Evolutionary conservation across 1,284 basidiomycete species (phyloP), one percentile per base, ranked within the genome.

Genomic region (Cutaneotrichosporon arboriforme): DNA sequence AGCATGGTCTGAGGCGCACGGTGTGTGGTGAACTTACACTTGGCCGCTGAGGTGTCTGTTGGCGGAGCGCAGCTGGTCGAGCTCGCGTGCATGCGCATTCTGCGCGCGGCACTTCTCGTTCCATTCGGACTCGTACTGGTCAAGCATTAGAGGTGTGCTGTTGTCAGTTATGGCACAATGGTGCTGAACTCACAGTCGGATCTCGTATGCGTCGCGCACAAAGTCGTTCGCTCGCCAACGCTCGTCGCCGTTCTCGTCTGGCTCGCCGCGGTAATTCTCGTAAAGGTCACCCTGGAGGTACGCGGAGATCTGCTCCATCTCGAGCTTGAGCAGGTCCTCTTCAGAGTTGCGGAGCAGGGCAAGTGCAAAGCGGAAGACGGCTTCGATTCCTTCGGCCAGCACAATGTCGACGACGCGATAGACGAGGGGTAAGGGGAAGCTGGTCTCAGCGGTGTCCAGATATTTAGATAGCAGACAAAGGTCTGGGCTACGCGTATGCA

Each of bases 311-410:
- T 90, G 83, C 68, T 97, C 92, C 66, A 97, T 94, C 64, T 90
- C 91, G 60, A 94, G 78, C 13, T 79, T 68, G 17, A 93, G 76
- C 7, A 97, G 75, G 35, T 77, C 73, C 53, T 87, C 84, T 73
- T 98, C 94, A 64, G 93, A 96, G 70, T 87, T 88, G 68, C 86
- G 83, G 52, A 98, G 78, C 4, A 98, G 79, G 14, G 85, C 85
- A 18, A 97, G 79, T 52, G 90, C 89, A 77, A 98, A 98, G 8
- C 92, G 85, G 75, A 98, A 97, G 46, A 97, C 86, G 0, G 94
- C 90, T 73, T 98, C 94, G 53, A 97, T 90, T 4, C 94, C 94
- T 68, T 88, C 97, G 1, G 96, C 96, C 55, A 98, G 84, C 52
- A 92, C 90, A 38, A 76, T 75, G 55, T 76, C 75, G 67, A 93